Evolutionary conservation across 1,139 yeast species (phyloP), one percentile per base, ranked within the genome.

Genomic region (Sugiyamaella grinbergsii): DNA sequence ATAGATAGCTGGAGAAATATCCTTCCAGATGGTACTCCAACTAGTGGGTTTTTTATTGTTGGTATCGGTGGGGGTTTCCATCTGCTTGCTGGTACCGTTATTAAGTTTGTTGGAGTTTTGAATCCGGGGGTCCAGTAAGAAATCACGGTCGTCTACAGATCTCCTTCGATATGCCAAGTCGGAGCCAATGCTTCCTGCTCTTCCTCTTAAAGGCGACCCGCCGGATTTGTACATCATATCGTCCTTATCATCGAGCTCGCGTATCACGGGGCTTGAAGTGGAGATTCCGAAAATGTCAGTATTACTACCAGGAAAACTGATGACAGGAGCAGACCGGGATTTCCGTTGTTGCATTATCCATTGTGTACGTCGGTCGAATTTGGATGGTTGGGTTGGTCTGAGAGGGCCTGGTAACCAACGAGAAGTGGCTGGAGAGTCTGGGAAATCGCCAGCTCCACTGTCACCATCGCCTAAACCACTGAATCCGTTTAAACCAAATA

Each of bases 1-100:
- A 42, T 54, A 58, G 6, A 59, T 47, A 3, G 63, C 62, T 8
- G 62, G 62, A n/a, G 60, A 57, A 13, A 58, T 39, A 4, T 51
- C 44, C 24, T 36, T 40, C 37, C 34, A 44, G 2, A 50, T 40
- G 2, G 18, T 23, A 2, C 50, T 23, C 49, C 47, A 36, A 10
- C n/a, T 6, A 10, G 41, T 32, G 26, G 47, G 31, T 10, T 43
- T 43, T 18, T 36, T 22, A 20, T 42, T 24, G 18, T 37, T 23
- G 31, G 23, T 39, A 3, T 26, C 22, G n/a, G n/a, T n/a, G n/a
- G n/a, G n/a, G n/a, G n/a, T n/a, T n/a, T 19, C 22, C 29, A 24
- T 15, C n/a, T n/a, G n/a, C n/a, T n/a, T n/a, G n/a, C n/a, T n/a
- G n/a, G n/a, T n/a, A n/a, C n/a, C n/a, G n/a, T 26, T 16, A 34